Percentiles rank a stretch among this genome's conserved stretches.
Conservation (phyloP, 1,284 basidiomycete genomes). For the Malassezia dermatis region DNA sequence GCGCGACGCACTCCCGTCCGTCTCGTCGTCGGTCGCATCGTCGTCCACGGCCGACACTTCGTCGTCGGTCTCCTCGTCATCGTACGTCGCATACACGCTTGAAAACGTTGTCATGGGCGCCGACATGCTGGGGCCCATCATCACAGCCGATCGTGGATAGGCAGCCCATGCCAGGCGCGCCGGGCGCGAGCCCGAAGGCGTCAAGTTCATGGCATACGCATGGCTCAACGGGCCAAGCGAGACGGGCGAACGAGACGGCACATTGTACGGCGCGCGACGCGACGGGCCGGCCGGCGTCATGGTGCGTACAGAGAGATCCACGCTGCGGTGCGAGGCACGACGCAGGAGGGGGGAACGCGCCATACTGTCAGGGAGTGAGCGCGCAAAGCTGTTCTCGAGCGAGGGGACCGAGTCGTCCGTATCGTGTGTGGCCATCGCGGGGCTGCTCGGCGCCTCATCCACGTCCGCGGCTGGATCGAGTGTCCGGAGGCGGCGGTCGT, state of each 20-base stretch:
- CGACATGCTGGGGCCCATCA: constrained; percentile 9
- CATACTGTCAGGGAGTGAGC: not conserved
- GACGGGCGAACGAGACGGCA: constrained; percentile 13
- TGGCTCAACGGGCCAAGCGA: constrained; percentile 4
- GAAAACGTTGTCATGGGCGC: constrained; percentile 20
- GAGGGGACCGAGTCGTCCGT: constrained; percentile 11
- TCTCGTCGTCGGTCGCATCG: constrained; percentile 37
- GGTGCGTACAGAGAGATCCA: not conserved
- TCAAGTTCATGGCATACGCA: constrained; percentile 23
- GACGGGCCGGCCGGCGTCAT: not conserved
- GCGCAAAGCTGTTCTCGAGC: constrained; percentile 6
- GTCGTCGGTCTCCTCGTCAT: constrained; percentile 46
- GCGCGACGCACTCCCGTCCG: constrained; percentile 15
- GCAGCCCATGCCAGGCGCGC: constrained; percentile 2
- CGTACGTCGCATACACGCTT: constrained; percentile 11
- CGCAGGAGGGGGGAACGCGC: constrained; percentile 1
- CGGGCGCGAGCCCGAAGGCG: constrained; percentile 19
- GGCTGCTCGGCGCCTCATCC: constrained; percentile 7
- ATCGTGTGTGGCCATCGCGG: constrained; percentile 29
- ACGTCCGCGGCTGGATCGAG: constrained; percentile 7
- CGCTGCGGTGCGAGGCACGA: constrained; percentile 11
- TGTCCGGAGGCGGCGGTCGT: constrained; percentile 20
- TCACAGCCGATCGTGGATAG: constrained; percentile 13
- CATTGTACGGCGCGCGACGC: constrained; percentile 13
- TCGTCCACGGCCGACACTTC: constrained; percentile 35